Conservation (phyloP, 2,329 filamentous ascomycete genomes). For the Ophiostoma sp. region DNA sequence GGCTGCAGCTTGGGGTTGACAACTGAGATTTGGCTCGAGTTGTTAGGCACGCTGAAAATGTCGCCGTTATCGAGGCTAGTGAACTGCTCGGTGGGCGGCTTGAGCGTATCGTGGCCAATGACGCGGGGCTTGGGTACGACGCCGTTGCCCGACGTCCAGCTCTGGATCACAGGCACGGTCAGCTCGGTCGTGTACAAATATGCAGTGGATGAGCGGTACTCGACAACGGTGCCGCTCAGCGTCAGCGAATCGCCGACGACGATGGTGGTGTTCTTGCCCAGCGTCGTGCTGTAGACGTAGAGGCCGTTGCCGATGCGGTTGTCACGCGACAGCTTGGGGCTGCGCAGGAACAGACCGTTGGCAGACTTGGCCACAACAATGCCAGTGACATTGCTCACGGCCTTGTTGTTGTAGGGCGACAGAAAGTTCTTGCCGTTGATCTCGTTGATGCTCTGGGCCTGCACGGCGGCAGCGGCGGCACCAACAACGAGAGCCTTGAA, state of each 20-base stretch:
- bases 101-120: slow-evolving; percentile 52
- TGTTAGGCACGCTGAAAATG: slow-evolving; percentile 61
- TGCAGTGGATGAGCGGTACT: slow-evolving; percentile 49
- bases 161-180: slow-evolving; percentile 35
- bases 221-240: slow-evolving; percentile 54
- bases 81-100: slow-evolving; percentile 58
- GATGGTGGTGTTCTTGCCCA: slow-evolving; percentile 42
- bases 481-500: slow-evolving; percentile 18
- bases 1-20: slow-evolving; percentile 59
- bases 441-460: slow-evolving; percentile 45
- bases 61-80: slow-evolving; percentile 59
- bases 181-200: slow-evolving; percentile 64
- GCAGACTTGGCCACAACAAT: slow-evolving; percentile 59
- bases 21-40: slow-evolving; percentile 50
- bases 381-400: slow-evolving; percentile 55
- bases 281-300: slow-evolving; percentile 56
- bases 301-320: slow-evolving; percentile 57
- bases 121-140: slow-evolving; percentile 43
- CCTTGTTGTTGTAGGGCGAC: slow-evolving; percentile 54
- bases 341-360: slow-evolving; percentile 60
- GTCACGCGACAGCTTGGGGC: slow-evolving; percentile 52
- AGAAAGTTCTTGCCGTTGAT: slow-evolving; percentile 63
- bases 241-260: slow-evolving; percentile 59
- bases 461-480: slow-evolving; percentile 10
- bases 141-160: slow-evolving; percentile 14